phyloP scores from a whole-genome alignment of 257 asterid species.

The Penstemon barbatus region DNA sequence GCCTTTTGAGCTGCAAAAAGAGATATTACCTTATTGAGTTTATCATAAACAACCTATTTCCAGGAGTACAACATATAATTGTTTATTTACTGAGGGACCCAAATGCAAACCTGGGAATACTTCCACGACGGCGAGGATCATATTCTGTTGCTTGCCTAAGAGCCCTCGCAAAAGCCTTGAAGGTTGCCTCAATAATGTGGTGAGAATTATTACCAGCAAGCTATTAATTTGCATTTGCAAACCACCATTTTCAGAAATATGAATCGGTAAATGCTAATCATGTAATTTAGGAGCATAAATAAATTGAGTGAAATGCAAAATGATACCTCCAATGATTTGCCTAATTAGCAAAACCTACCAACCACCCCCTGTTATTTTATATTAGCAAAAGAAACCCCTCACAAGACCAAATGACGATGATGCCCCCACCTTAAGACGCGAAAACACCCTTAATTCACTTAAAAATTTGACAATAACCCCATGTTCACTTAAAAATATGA shows the following conservation, averaged over 20 bases:
- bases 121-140: slow-evolving; percentile 86
- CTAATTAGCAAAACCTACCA: background rate
- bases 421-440: too few relatives aligned
- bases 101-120: slow-evolving; percentile 71
- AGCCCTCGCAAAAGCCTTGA: slow-evolving; percentile 99
- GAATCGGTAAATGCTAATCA: background rate
- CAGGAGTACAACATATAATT: background rate
- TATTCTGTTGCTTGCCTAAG: slow-evolving; percentile 92
- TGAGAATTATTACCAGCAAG: slow-evolving; percentile 94
- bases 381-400: background rate
- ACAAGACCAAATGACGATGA: too few relatives aligned
- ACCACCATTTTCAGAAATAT: background rate
- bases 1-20: slow-evolving; percentile 74
- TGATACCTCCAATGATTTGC: too few relatives aligned
- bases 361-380: background rate
- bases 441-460: too few relatives aligned
- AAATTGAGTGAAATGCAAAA: background rate
- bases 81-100: background rate
- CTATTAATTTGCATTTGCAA: slow-evolving; percentile 40
- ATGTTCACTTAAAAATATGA: too few relatives aligned
- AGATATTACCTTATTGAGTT: slow-evolving; percentile 15
- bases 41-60: background rate
- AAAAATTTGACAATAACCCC: too few relatives aligned
- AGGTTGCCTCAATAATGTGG: slow-evolving; percentile 97
- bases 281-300: background rate